Conservation (phyloP, 2,329 filamentous ascomycete species). For the Penicillium sp. region DNA sequence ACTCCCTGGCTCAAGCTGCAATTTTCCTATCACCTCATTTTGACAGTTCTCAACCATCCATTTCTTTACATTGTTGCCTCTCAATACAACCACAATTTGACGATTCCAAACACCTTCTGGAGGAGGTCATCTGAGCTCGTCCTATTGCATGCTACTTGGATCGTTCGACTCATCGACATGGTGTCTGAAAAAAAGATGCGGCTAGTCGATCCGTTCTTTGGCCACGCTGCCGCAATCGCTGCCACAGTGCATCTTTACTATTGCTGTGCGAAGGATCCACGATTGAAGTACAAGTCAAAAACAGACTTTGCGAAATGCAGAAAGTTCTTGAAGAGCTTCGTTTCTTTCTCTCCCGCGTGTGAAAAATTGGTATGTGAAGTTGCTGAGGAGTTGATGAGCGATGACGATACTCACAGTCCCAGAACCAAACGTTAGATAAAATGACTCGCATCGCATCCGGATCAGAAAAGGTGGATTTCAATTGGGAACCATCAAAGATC, state of each 20-base stretch:
- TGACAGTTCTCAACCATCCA: conserved; percentile 57
- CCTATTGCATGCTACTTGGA: conserved; percentile 58
- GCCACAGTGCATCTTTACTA: conserved; percentile 60
- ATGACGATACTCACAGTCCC: conserved; percentile 13
- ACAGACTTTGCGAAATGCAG: conserved; percentile 57
- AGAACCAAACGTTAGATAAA: conserved; percentile 55
- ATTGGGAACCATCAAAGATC: conserved; percentile 59
- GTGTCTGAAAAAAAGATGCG: conserved; percentile 55
- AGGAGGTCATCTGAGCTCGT: conserved; percentile 56
- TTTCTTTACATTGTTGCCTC: conserved; percentile 59
- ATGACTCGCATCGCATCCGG: conserved; percentile 57
- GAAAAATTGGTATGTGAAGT: conserved; percentile 47
- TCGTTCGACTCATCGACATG: conserved; percentile 60
- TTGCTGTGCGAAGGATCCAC: conserved; percentile 55
- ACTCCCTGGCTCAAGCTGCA: conserved; percentile 58
- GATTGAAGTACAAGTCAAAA: conserved; percentile 57
- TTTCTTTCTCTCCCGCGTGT: conserved; percentile 54
- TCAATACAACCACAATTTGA: conserved; percentile 56
- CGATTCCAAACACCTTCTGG: conserved; percentile 60
- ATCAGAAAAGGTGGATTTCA: conserved; percentile 54
- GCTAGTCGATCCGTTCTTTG: conserved; percentile 57
- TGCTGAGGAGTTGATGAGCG: not conserved
- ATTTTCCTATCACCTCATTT: conserved; percentile 58
- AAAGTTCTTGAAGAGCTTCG: conserved; percentile 54
- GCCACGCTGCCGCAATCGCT: conserved; percentile 56